Evolutionary conservation across 129 eudicot species (phyloP), one percentile per base, ranked within the genome.

Genomic region (Apium graveolens): DNA sequence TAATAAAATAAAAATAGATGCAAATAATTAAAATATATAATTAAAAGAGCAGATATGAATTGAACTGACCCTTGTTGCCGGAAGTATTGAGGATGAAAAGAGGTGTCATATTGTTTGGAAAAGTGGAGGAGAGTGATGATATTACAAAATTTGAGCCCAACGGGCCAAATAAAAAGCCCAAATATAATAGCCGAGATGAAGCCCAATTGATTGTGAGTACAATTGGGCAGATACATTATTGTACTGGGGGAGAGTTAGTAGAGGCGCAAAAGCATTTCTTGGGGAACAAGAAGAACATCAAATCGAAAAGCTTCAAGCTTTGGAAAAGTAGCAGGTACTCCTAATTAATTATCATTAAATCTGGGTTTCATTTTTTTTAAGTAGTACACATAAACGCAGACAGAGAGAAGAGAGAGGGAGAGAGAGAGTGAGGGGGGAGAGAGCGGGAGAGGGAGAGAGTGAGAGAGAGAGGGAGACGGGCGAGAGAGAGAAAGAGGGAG

Each of bases 61-160:
- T 66, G 35, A 66, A 66, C 72, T 66, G 24, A 66, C 72, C 72
- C 72, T 66, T 66, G 12, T 66, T 31, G 72, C 41, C 72, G 72
- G 38, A 66, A 66, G 7, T n/a, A 8, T 14, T n/a, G 20, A 26
- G 70, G 12, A 63, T 29, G 21, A 65, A 29, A 29, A 65, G 72
- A 32, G 38, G 38, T 27, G 24, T 27, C 38, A 18, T 1, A 10
- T 4, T 65, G 38, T 65, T 65, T 29, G 70, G 27, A 60, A 60
- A 3, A 14, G 70, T 62, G 70, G 70, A 27, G 70, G 70, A 66
- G 72, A 66, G 39, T 16, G 72, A 32, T 32, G 72, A 66, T 3
- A 60, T 9, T 7, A 24, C 63, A 53, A 24, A 18, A 53, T 21
- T 21, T 21, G 63, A 51, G 29, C 65, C 65, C 65, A 55, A 21